phyloP scores from a whole-genome alignment of 2,329 filamentous ascomycete genomes.

The Fusarium virguliforme region DNA sequence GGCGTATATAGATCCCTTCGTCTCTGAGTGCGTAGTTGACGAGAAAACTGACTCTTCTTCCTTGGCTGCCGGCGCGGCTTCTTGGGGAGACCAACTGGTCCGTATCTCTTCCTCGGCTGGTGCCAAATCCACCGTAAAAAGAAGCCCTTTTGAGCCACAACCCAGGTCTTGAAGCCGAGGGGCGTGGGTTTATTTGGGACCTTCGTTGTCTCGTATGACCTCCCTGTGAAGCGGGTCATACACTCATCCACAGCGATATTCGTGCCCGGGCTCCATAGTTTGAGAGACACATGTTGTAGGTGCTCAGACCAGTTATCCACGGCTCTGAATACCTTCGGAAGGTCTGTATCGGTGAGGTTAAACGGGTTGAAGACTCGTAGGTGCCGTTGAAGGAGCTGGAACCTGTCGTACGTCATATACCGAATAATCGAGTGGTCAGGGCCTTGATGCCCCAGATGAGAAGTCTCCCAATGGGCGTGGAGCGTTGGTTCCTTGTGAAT shows the following conservation, averaged over 20 bases:
- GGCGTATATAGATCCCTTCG: not conserved
- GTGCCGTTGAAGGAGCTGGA: not conserved
- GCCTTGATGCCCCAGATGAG: not conserved
- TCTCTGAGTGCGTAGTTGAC: not conserved
- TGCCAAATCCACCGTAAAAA: not conserved
- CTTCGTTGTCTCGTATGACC: not conserved
- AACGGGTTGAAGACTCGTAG: not conserved
- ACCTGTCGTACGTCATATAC: not conserved
- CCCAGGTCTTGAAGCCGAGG: conserved; percentile 14
- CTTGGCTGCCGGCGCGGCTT: no score
- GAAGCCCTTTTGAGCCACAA: conserved; percentile 8
- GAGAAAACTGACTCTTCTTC: no score
- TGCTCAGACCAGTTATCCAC: not conserved
- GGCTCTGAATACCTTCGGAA: not conserved
- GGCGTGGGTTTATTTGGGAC: conserved; percentile 8
- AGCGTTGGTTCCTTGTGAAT: not conserved
- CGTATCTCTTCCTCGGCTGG: not conserved
- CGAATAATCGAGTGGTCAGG: not conserved
- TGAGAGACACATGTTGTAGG: not conserved
- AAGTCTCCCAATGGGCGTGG: not conserved
- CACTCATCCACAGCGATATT: conserved; percentile 12
- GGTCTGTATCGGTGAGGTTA: not conserved
- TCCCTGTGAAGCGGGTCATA: conserved; percentile 13
- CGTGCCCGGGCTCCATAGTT: not conserved
- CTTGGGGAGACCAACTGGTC: not conserved